A percentile compares a stretch with the other conserved stretches of the same genome.
Evolutionary conservation across 345 rosid species (phyloP).

Genomic region (Acer saccharum): DNA sequence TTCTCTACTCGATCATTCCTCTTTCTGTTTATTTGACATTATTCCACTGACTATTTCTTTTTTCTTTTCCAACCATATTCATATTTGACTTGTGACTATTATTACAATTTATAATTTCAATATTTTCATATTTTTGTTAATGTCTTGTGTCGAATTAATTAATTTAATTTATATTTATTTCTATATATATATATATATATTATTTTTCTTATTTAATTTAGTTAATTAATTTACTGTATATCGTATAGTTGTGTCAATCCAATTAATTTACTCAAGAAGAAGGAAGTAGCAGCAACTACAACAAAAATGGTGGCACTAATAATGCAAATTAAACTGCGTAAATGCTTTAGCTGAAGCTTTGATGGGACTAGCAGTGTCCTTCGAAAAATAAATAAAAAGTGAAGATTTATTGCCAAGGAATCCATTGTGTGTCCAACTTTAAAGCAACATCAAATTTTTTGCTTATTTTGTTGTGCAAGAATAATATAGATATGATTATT

Average conservation of each 20-base stretch:
- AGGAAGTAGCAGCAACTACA: not conserved
- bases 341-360: not conserved
- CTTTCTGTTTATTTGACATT: too few species aligned
- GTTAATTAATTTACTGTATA: too few species aligned
- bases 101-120: too few species aligned
- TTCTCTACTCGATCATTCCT: not conserved
- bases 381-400: not conserved
- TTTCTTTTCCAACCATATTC: too few species aligned
- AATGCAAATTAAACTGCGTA: not conserved
- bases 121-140: too few species aligned
- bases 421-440: slow-evolving; percentile 2
- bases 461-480: not conserved
- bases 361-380: not conserved
- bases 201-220: too few species aligned
- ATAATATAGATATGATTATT: not conserved
- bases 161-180: too few species aligned
- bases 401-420: slow-evolving; percentile 1
- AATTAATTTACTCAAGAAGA: not conserved
- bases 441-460: not conserved
- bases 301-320: not conserved
- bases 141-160: too few species aligned
- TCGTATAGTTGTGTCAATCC: too few species aligned
- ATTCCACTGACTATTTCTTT: too few species aligned
- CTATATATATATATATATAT: too few species aligned
- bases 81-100: too few species aligned